Base-by-base conservation (phyloP, 257 asterid genomes). In the Fraxinus anomala region DNA sequence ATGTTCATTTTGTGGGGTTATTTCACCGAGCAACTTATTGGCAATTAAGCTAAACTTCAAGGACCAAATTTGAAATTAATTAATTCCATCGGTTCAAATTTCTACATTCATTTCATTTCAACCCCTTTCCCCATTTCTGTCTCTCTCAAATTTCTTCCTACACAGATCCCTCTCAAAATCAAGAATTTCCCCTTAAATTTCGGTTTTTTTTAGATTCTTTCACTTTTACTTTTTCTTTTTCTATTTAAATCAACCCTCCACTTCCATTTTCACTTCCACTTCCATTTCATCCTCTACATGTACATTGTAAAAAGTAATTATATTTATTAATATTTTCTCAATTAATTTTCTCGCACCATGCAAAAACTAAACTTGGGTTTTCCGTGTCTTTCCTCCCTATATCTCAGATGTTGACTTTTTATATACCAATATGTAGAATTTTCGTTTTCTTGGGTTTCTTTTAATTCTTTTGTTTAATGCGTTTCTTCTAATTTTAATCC, bases 381-480 rank as follows among this genome's bases (percentile, higher is more conserved):
- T 79, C 19, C 59, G 16, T 77, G 54, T 68, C 79, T 59, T 74
- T 44, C 83, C 42, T 42, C 30, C 36, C 36, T 69, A 4, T 33
- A 70, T 76, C 80, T 51, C 74, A 75, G 86, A 77, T 80, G 85
- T 86, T 83, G 86, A 83, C 86, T 86, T 80, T 83, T 76, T 73
- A 56, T 70, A 68, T 33, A 82, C 74, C 26, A 44, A 40, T 81
- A 51, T 76, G 80, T 73, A 70, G 31, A 37, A 26, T 73, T 54
- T 73, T 23, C 26, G 42, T 65, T 31, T 34, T 44, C 54, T 33
- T 51, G 33, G 66, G 66, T 69, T 80, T 44, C 33, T 54, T 80
- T 70, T 47, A 71, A 75, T 65, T 65, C 6, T 51, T 75, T 23
- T 33, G 56, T 84, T 75, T 40, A 74, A 77, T 19, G 61, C 74